A percentile compares a stretch with the other conserved stretches of the same genome.
phyloP scores from a whole-genome alignment of 2,329 filamentous ascomycete species.

The Rhexocercosporidium sp. region DNA sequence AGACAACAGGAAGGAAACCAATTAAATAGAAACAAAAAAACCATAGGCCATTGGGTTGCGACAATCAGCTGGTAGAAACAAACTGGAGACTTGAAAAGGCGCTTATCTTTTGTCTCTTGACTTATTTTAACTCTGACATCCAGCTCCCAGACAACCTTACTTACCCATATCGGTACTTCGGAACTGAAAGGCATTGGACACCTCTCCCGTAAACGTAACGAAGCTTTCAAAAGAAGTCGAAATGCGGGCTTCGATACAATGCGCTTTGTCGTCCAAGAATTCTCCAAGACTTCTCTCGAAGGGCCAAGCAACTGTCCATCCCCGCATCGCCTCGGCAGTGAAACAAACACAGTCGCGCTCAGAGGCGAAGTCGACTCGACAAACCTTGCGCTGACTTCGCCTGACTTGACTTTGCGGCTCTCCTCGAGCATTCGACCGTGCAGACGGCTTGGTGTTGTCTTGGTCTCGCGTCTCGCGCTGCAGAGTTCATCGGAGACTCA shows the following conservation, averaged over 20 bases:
- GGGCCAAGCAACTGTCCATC: background rate
- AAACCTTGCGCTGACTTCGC: background rate
- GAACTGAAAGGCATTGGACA: background rate
- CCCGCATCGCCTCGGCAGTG: slow-evolving; percentile 10
- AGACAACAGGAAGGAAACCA: background rate
- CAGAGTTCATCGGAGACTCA: background rate
- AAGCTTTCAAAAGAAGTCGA: background rate
- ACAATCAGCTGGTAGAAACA: background rate
- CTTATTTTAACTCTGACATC: background rate
- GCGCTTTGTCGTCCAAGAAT: slow-evolving; percentile 12
- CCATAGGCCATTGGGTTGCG: background rate
- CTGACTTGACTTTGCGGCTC: slow-evolving; percentile 4
- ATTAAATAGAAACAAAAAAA: background rate
- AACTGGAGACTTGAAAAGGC: background rate
- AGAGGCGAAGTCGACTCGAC: background rate
- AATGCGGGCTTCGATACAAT: background rate
- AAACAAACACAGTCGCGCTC: slow-evolving; percentile 24
- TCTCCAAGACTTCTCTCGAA: background rate
- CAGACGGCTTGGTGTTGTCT: slow-evolving; percentile 8
- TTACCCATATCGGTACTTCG: background rate
- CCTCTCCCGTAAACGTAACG: background rate
- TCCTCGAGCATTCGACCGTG: background rate
- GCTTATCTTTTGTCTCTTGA: background rate
- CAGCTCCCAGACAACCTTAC: background rate
- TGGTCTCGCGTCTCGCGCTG: background rate